Evolutionary conservation across 305 asterid genomes (phyloP), one percentile per base, ranked within the genome.

Genomic region (Solanum hybrid): DNA sequence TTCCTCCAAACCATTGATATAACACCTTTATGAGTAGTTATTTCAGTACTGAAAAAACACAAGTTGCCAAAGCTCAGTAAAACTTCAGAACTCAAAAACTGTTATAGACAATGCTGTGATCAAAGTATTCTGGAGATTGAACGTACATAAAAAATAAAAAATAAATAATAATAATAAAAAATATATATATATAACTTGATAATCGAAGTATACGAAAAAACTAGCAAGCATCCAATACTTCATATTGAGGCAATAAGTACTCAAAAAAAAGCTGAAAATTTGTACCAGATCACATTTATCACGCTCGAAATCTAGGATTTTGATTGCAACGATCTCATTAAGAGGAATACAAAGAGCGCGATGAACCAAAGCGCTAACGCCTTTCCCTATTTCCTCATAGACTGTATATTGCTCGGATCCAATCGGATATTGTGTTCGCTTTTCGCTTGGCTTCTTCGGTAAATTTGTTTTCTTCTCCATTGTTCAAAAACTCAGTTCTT

Each of bases 241-340:
- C 34, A 73, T 10, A 26, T 13, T 27, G 34, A 26, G 27, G n/a
- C 31, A 13, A n/a, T 80, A 80, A 80, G 3, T 81, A 81, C 9
- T 24, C 5, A 37, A 81, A 73, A 81, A 88, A 83, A 15, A 78
- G 31, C 5, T 45, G 22, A n/a, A 79, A 51, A 26, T 20, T n/a
- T 75, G 91, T 93, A 96, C 99, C 99, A 97, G 95, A 94, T 97
- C 98, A 90, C 95, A 93, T 85, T 96, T 97, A 82, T 92, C 94
- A 37, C 99, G 97, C 92, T 97, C 98, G 86, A 94, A 96, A 92
- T 97, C 99, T 76, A 97, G 98, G 89, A 96, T 93, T 94, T 97
- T 97, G 90, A 97, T 92, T 20, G 99, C 99, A 33, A 96, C 98
- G 70, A 95, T 81, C 92, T 96, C 99, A 84, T 96, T 89, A 57